A percentile compares a stretch with the other conserved stretches of the same genome.
phyloP scores from a whole-genome alignment of 2,329 filamentous ascomycete genomes.

The Cytospora schulzeri region DNA sequence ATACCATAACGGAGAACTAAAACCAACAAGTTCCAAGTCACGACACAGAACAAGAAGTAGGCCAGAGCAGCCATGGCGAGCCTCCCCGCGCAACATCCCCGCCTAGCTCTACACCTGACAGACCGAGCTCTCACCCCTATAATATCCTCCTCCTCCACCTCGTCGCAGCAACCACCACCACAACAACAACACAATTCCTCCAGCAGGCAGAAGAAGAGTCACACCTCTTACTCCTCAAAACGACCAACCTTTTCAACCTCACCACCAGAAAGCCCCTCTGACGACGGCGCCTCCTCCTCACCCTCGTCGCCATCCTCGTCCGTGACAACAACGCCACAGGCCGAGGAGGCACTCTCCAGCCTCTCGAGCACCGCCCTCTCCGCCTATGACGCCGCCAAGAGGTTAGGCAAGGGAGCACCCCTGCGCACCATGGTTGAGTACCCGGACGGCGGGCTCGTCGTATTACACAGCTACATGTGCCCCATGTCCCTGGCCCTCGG shows the following conservation, averaged over 20 bases:
- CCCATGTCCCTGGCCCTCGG: constrained; percentile 26
- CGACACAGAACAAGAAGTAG: neutral
- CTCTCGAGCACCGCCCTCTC: constrained; percentile 56
- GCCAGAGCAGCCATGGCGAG: constrained; percentile 39
- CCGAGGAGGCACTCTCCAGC: constrained; percentile 50
- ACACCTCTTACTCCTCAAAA: neutral
- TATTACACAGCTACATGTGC: constrained; percentile 35
- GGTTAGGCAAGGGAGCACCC: constrained; percentile 55
- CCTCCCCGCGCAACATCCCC: constrained; percentile 52
- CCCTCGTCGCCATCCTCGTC: constrained; percentile 16
- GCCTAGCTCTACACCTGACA: constrained; percentile 58
- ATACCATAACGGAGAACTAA: neutral
- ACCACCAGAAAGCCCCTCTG: constrained; percentile 5
- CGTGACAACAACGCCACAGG: constrained; percentile 19
- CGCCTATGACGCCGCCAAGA: constrained; percentile 54
- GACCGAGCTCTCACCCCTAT: constrained; percentile 60
- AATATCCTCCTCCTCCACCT: constrained; percentile 51
- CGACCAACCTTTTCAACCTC: constrained; percentile 21
- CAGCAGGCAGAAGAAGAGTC: constrained; percentile 26
- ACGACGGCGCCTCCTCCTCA: constrained; percentile 17
- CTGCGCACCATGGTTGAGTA: constrained; percentile 63
- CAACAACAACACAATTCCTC: constrained; percentile 9
- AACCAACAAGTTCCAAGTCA: neutral
- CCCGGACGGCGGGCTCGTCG: constrained; percentile 44
- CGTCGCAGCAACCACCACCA: constrained; percentile 41